Evolutionary conservation across 2,329 filamentous ascomycete species (phyloP), one percentile per base, ranked within the genome.

Genomic region (Cladosporium phlei): DNA sequence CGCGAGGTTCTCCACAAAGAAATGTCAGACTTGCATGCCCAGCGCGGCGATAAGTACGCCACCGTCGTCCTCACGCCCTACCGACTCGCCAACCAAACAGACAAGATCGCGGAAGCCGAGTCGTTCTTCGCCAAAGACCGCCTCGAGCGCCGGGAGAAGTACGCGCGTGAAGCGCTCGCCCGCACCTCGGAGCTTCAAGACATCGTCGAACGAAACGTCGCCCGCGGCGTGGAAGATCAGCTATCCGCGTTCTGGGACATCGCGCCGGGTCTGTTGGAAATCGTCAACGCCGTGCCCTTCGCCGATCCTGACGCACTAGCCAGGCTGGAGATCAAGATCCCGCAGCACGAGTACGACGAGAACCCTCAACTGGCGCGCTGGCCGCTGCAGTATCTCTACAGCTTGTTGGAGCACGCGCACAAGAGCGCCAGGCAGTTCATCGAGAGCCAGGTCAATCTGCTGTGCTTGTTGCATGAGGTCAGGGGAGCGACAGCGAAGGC

Each of bases 191-290:
- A 85, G 17, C 90, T 97, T 62, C 77, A 87, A 55, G 76, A 78
- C 37, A 80, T 93, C 5, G 80, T 96, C 22, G 88, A 95, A 63
- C 77, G 83, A 56, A 93, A 93, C 46, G 90, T 95, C 17, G 82
- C 83, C 16, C 82, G 87, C 8, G 93, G 91, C 12, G 88, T 97
- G 9, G 89, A 96, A 63, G 80, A 88, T 46, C 93, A 97, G 67
- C 77, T 96, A 2, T 90, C 85, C 8, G 90, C 91, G 0, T 98
- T 97, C 65, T 98, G 93, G 93, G 93, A 98, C 62, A 95, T 97
- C 59, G 91, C 90, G 1, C 93, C 93, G 2, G 82, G 83, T 3
- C 76, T 98, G 0, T 76, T 85, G 20, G 77, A 82, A 12, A 73
- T 97, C 37, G 77, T 95, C 9, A 86, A 95, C 50, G 85, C 86